Percentiles rank a stretch among this genome's conserved stretches.
Evolutionary conservation across 352 stramenopile genomes (phyloP).

Genomic region (Phytopythium montanum): DNA sequence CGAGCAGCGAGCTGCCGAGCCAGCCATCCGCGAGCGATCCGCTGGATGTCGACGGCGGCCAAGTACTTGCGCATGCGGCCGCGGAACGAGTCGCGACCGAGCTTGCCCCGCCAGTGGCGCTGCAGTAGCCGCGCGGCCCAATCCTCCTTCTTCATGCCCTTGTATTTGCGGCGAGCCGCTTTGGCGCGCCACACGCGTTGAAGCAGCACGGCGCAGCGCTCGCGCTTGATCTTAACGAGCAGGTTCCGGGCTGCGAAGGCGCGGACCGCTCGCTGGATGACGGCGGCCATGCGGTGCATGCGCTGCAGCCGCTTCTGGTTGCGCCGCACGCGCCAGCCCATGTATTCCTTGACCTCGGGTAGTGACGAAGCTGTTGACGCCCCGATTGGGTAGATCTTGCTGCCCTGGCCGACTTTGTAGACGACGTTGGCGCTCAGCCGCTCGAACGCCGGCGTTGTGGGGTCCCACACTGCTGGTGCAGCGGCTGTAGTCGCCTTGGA

Average conservation of each 20-base stretch:
- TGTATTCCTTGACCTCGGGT: conserved; percentile 94
- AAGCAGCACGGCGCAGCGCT: conserved; percentile 77
- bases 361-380: conserved; percentile 8
- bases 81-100: conserved; percentile 77
- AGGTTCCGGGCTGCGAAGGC: conserved; percentile 87
- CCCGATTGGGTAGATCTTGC: conserved; percentile 75
- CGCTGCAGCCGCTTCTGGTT: conserved; percentile 92
- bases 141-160: conserved; percentile 79
- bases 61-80: conserved; percentile 70
- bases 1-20: conserved; percentile 49
- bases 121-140: conserved; percentile 91
- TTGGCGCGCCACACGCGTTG: conserved; percentile 89
- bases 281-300: conserved; percentile 73
- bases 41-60: conserved; percentile 83
- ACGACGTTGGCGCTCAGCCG: conserved; percentile 82
- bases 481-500: background rate
- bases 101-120: conserved; percentile 89
- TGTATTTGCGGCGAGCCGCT: conserved; percentile 67
- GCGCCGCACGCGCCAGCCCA: conserved; percentile 92
- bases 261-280: conserved; percentile 91
- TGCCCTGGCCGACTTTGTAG: conserved; percentile 78
- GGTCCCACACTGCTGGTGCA: conserved; percentile 37
- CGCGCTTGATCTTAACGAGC: conserved; percentile 61
- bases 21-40: conserved; percentile 80
- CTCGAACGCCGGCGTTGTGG: conserved; percentile 82